A percentile compares a stretch with the other conserved stretches of the same genome.
These are phyloP conservation scores for Polyplosphaeria fusca DNA, from an alignment of 495 filamentous ascomycete genomes.

Conservation along the genomic window DNA sequence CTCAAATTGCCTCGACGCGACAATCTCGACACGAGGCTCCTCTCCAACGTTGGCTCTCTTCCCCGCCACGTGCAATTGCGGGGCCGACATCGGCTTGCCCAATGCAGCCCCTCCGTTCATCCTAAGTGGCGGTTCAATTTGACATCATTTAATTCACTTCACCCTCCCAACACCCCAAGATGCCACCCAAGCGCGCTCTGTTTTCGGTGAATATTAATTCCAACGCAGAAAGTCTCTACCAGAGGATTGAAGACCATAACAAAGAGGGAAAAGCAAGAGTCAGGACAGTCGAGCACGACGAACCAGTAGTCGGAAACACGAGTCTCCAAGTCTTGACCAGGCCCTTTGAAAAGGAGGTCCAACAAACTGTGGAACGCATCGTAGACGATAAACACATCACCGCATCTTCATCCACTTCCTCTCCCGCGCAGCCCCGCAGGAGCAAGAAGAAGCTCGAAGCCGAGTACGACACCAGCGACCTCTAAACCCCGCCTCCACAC, in stretches of 20 bases:
- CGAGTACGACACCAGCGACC: constrained; percentile 26
- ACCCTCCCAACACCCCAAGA: not conserved
- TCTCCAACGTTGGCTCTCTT: too few species aligned
- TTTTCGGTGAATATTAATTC: constrained; percentile 24
- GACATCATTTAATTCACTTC: constrained; percentile 10
- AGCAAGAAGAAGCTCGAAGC: not conserved
- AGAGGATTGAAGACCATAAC: constrained; percentile 9
- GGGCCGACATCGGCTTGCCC: constrained; percentile 7
- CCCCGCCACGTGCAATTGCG: not conserved
- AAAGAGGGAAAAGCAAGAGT: constrained; percentile 5
- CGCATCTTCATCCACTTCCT: not conserved
- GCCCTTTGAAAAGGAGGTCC: constrained; percentile 12
- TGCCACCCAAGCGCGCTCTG: constrained; percentile 17
- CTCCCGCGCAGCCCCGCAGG: not conserved
- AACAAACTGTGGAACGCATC: constrained; percentile 6
- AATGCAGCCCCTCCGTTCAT: constrained; percentile 15
- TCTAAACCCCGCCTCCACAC: constrained; percentile 22
- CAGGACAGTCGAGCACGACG: not conserved
- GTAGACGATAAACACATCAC: not conserved
- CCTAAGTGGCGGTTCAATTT: constrained; percentile 4
- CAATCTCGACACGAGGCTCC: not conserved
- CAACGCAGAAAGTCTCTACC: constrained; percentile 8
- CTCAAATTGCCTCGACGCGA: too few species aligned
- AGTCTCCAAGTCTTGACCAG: constrained; percentile 4
- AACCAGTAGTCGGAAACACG: constrained; percentile 6